Evolutionary conservation across 345 rosid genomes (phyloP).

Genomic region (Ceriops decandra): DNA sequence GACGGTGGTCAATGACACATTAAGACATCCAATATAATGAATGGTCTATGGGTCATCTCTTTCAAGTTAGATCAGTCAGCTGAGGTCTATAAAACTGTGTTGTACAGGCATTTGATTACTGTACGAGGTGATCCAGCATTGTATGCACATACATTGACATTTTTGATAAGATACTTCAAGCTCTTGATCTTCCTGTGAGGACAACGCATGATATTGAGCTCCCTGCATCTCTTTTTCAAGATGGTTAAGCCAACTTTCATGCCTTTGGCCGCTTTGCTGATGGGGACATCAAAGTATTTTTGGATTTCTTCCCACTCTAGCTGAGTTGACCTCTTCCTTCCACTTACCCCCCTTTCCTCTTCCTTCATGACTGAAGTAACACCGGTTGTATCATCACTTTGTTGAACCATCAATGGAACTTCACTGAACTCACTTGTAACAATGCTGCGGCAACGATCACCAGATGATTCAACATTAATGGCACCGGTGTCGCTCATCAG

Average conservation of each 20-base stretch:
- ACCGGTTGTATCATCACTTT: too few species aligned
- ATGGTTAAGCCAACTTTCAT: slow-evolving; percentile 65
- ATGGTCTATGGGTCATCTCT: too few species aligned
- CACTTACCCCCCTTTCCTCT: slow-evolving; percentile 13
- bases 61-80: background rate
- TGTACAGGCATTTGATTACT: background rate
- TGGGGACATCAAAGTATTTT: slow-evolving; percentile 55
- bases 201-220: slow-evolving; percentile 68
- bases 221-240: slow-evolving; percentile 73
- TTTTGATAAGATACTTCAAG: slow-evolving; percentile 57
- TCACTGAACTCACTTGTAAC: background rate
- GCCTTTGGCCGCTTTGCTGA: slow-evolving; percentile 61
- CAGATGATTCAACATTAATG: background rate
- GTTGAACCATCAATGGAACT: background rate
- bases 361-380: background rate
- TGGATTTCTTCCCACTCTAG: slow-evolving; percentile 46
- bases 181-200: slow-evolving; percentile 59
- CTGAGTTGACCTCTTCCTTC: slow-evolving; percentile 19
- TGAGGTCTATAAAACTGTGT: background rate
- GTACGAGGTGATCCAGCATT: background rate
- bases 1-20: too few species aligned
- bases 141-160: slow-evolving; percentile 45
- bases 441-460: background rate
- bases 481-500: background rate
- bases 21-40: too few species aligned